Conservation (phyloP, 768 basidiomycete genomes). For the Exidia glandulosa region DNA sequence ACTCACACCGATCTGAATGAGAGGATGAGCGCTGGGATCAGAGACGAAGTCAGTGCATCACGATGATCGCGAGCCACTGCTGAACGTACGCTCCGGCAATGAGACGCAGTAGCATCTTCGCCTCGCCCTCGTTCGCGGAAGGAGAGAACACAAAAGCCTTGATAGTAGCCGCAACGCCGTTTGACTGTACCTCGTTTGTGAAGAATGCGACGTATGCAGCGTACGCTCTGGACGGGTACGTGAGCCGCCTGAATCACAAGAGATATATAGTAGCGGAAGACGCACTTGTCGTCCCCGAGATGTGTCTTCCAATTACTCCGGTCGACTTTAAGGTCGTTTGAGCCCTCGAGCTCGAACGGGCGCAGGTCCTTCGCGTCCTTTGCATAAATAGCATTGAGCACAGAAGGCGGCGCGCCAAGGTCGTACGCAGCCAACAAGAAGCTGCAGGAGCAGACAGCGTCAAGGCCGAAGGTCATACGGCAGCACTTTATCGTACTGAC, state of each 20-base stretch:
- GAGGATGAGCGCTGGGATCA: constrained; percentile 44
- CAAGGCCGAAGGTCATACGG: neutral
- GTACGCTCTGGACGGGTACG: constrained; percentile 22
- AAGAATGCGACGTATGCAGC: constrained; percentile 23
- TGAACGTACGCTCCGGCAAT: constrained; percentile 25
- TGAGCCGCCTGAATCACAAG: constrained; percentile 18
- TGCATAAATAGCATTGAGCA: constrained; percentile 40
- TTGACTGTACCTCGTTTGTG: constrained; percentile 23
- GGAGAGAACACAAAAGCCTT: constrained; percentile 39
- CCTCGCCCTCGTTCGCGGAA: constrained; percentile 20
- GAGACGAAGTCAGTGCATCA: neutral
- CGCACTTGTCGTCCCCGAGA: constrained; percentile 38
- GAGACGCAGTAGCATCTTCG: constrained; percentile 24
- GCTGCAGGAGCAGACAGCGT: neutral
- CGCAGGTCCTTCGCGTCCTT: constrained; percentile 26
- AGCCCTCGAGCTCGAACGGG: constrained; percentile 23
- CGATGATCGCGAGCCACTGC: neutral
- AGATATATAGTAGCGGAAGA: constrained; percentile 4
- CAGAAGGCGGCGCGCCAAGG: constrained; percentile 35
- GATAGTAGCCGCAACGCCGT: constrained; percentile 29
- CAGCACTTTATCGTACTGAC: constrained; percentile 22
- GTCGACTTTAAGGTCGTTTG: constrained; percentile 19
- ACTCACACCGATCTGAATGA: constrained; percentile 49
- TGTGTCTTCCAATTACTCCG: constrained; percentile 38
- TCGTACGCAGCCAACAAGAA: constrained; percentile 45